Evolutionary conservation across 2,329 filamentous ascomycete species (phyloP).

Genomic region (Clonostachys rhizophaga): DNA sequence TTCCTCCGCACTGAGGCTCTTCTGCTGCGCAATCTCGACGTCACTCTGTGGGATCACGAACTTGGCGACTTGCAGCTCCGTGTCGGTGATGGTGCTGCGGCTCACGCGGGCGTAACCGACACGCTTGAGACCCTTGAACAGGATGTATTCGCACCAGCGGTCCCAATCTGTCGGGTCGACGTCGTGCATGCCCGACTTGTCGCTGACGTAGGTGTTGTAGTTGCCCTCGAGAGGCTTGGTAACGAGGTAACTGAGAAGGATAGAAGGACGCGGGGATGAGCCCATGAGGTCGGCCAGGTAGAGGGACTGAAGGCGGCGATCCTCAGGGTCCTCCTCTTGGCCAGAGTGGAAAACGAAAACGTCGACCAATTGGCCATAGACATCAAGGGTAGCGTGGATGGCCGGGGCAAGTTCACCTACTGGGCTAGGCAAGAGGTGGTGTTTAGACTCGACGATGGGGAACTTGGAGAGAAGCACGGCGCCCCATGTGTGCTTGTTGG

Average conservation of each 20-base stretch:
- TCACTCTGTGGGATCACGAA: constrained; percentile 73
- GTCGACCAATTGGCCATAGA: constrained; percentile 85
- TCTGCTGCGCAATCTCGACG: constrained; percentile 43
- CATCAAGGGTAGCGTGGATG: constrained; percentile 93
- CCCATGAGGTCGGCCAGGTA: constrained; percentile 90
- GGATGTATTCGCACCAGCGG: constrained; percentile 97
- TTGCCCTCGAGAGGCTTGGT: constrained; percentile 88
- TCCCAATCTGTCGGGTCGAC: constrained; percentile 94
- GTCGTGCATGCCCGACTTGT: constrained; percentile 86
- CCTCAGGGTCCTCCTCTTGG: constrained; percentile 93
- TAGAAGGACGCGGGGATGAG: constrained; percentile 69
- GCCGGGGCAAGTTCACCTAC: constrained; percentile 93
- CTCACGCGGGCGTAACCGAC: constrained; percentile 88
- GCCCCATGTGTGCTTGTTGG: constrained; percentile 99
- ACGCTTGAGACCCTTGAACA: constrained; percentile 84
- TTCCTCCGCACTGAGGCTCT: constrained; percentile 41
- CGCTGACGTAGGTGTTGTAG: constrained; percentile 92
- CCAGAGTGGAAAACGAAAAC: constrained; percentile 98
- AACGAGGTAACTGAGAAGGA: constrained; percentile 88
- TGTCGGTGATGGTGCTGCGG: constrained; percentile 90
- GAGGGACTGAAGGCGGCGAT: constrained; percentile 78
- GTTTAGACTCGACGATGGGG: constrained; percentile 93
- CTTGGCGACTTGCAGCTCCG: constrained; percentile 93
- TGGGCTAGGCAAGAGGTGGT: constrained; percentile 89
- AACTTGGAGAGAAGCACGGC: constrained; percentile 92